Base-by-base conservation (phyloP, 2,329 filamentous ascomycete genomes). In the Aureobasidium sp. region DNA sequence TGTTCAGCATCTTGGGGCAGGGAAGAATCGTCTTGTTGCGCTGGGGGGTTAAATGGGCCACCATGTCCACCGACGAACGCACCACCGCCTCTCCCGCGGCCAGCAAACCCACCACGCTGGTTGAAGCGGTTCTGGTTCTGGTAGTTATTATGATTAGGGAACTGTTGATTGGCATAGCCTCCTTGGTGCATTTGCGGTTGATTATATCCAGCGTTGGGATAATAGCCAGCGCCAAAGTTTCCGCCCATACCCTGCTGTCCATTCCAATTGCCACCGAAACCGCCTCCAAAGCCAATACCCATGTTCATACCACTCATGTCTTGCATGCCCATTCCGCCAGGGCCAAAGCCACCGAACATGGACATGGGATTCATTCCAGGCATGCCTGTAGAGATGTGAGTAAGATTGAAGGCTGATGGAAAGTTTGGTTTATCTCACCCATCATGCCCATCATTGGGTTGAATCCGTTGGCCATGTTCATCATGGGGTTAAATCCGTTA, bases 391-490 rank as follows among this genome's bases (percentile, higher is more conserved):
- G 41, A 30, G 22, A 11, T 35, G 34, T 56, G 21, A 56, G 51
- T 35, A 22, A 4, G 16, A 11, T 58, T 14, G 11, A 47, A 30
- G 30, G 34, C 27, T 25, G 39, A 24, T 4, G 5, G 21, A 30
- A 11, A 25, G 6, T 11, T n/a, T 2, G 14, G 27, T 30, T 16
- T 12, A 42, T 77, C 87, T 67, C 80, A 96, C 90, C 87, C 87
- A 96, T 95, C 82, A 91, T 89, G 96, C 90, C 87, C 87, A 96
- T 95, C 82, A 91, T 89, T 50, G 85, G 85, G 79, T 70, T 86
- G 78, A 85, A 89, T 79, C 70, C 81, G 75, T 53, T 44, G 81
- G 81, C 68, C 71, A 65, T 70, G 67, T 88, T 85, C 82, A 90
- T 88, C 75, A 79, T 79, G 19, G 86, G 82, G 64, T 82, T 85